These are phyloP conservation scores for Sanghuangporus weigelae DNA, from an alignment of 1,284 basidiomycete species.

Conservation along the genomic window DNA sequence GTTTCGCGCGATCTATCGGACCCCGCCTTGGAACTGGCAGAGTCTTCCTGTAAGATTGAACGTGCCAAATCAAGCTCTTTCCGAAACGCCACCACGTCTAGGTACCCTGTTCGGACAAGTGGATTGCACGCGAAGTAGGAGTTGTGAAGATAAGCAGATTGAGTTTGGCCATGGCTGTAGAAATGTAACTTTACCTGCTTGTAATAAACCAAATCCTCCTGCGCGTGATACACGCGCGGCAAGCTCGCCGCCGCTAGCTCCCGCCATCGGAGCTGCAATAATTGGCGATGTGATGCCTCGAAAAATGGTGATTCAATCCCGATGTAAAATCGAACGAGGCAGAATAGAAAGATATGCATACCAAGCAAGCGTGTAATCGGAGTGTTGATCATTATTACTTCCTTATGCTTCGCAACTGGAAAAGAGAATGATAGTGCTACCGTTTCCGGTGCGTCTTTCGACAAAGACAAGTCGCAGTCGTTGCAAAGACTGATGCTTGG, in stretches of 20 bases:
- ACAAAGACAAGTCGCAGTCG: too few species aligned
- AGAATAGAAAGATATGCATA: conserved; percentile 13
- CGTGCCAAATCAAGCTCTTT: conserved; percentile 46
- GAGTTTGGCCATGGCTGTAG: not conserved
- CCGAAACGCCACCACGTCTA: not conserved
- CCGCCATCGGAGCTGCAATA: conserved; percentile 63
- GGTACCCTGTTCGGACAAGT: too few species aligned
- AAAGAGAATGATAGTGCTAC: too few species aligned
- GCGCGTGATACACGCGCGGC: conserved; percentile 56
- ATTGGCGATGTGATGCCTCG: conserved; percentile 53
- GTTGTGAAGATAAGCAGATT: not conserved
- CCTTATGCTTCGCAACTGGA: too few species aligned
- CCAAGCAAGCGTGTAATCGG: conserved; percentile 34
- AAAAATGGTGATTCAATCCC: not conserved
- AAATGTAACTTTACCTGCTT: conserved; percentile 38
- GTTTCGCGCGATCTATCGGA: conserved; percentile 25
- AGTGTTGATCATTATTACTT: conserved; percentile 26
- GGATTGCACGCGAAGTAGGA: not conserved
- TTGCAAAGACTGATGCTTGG: too few species aligned
- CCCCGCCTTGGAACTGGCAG: not conserved
- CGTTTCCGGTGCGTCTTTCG: too few species aligned
- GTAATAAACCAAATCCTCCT: conserved; percentile 69
- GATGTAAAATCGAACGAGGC: not conserved
- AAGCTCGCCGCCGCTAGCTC: conserved; percentile 54
- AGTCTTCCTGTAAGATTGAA: conserved; percentile 3